Base-by-base conservation (phyloP, 2,329 filamentous ascomycete genomes). In the Nigrospora oryzae region DNA sequence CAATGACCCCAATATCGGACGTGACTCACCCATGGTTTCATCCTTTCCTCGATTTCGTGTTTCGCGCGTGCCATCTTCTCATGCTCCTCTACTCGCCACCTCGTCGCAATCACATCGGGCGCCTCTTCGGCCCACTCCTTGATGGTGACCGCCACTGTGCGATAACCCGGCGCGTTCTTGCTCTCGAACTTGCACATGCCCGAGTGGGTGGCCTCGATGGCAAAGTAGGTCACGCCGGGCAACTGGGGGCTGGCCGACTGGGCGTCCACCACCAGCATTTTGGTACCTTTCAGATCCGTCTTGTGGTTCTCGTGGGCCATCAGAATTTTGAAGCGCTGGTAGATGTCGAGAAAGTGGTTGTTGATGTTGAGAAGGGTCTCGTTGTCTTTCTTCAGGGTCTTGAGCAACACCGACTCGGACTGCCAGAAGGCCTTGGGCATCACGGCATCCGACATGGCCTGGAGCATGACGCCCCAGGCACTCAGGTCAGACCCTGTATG, bases 221-320 rank as follows among this genome's bases (percentile, higher is more conserved):
- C 83, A 61, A 83, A 86, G 51, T 84, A 83, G 36, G 77, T 81
- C 0, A 86, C 83, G 31, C 83, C 83, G 6, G 82, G 80, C 13
- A 86, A 66, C 44, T 79, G 76, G 0, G 85, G 86, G 15, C 81
- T 77, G 1, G 86, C 86, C 1, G 84, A 88, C 39, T 69, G 69
- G 44, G 84, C 72, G 47, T 88, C 83, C 3, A 90, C 86, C 34
- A 90, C 75, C 47, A 86, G 65, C 43, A 73, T 56, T 55, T 66
- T 80, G 1, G 79, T 79, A 2, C 78, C 79, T 52, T 77, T 83
- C 33, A 89, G 55, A 50, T 87, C 79, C 0, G 83, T 86, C 49
- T 82, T 83, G 52, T 83, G 78, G 38, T 81, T 83, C 57, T 90
- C 86, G 45, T 89, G 84, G 34, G 81, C 86, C 74, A 89, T 87